phyloP scores from a whole-genome alignment of 2,329 filamentous ascomycete species.

The Fusarium aywerte region DNA sequence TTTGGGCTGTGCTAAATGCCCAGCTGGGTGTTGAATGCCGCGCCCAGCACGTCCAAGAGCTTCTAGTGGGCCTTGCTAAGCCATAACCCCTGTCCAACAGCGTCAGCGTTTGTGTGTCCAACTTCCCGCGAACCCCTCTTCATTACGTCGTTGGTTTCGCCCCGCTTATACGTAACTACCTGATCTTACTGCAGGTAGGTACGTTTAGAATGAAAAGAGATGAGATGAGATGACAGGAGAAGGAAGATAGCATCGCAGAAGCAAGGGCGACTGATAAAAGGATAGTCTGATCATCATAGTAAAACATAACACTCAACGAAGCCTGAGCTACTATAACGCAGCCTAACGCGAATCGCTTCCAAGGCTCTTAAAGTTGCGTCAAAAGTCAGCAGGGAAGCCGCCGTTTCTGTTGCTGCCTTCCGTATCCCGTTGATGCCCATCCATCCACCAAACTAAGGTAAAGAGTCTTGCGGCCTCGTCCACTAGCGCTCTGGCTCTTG shows the following conservation, averaged over 20 bases:
- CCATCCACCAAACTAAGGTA: constrained; percentile 24
- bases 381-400: constrained; percentile 22
- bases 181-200: background rate
- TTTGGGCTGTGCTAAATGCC: constrained; percentile 26
- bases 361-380: background rate
- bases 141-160: constrained; percentile 44
- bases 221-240: background rate
- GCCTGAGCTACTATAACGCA: background rate
- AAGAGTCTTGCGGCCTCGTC: constrained; percentile 16
- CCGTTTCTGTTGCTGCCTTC: constrained; percentile 37
- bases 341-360: background rate
- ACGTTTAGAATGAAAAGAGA: background rate
- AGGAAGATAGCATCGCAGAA: background rate
- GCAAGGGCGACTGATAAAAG: background rate
- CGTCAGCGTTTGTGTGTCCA: constrained; percentile 39
- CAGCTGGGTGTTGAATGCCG: constrained; percentile 25
- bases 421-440: constrained; percentile 38
- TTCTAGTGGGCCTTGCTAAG: constrained; percentile 23
- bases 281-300: constrained; percentile 3
- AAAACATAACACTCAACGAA: background rate
- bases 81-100: constrained; percentile 34
- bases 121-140: constrained; percentile 35
- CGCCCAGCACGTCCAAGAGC: constrained; percentile 21
- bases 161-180: constrained; percentile 16
- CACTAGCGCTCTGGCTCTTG: constrained; percentile 13